phyloP scores from a whole-genome alignment of 2,329 filamentous ascomycete species.

The Sclerotinia minor region DNA sequence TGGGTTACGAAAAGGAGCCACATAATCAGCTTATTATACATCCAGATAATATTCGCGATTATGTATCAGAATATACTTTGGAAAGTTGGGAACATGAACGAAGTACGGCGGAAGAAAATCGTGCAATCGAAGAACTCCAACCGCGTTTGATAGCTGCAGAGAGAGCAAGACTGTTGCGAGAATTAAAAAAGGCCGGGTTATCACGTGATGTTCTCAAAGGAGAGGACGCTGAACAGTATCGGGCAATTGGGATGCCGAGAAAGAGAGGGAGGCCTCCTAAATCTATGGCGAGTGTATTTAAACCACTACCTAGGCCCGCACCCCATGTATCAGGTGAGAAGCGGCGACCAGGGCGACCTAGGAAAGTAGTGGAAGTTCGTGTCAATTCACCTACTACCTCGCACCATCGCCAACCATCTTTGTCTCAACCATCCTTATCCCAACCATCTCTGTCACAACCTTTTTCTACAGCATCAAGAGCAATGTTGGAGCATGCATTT shows the following conservation, averaged over 20 bases:
- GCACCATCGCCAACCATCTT: conserved; percentile 9
- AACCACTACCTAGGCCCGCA: not conserved
- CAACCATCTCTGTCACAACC: conserved; percentile 33
- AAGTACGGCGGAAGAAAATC: conserved; percentile 22
- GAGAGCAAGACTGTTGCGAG: conserved; percentile 17
- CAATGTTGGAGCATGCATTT: conserved; percentile 26
- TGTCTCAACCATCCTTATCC: conserved; percentile 34
- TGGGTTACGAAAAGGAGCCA: conserved; percentile 33
- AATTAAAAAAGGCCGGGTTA: conserved; percentile 21
- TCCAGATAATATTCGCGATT: conserved; percentile 52
- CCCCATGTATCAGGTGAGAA: conserved; percentile 3
- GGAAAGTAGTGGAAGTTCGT: conserved; percentile 16
- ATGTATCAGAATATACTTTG: conserved; percentile 56
- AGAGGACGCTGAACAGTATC: conserved; percentile 19
- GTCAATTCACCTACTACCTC: conserved; percentile 2
- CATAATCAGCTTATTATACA: conserved; percentile 55
- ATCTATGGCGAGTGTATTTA: conserved; percentile 20
- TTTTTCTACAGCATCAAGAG: conserved; percentile 31
- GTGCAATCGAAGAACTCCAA: conserved; percentile 26
- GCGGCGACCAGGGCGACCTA: conserved; percentile 12
- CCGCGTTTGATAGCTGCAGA: conserved; percentile 24
- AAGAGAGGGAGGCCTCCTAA: conserved; percentile 26
- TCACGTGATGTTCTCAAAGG: conserved; percentile 22
- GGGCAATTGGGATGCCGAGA: conserved; percentile 1
- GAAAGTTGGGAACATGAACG: conserved; percentile 57